A percentile compares a stretch with the other conserved stretches of the same genome.
These are phyloP conservation scores for Venturia aucupariae DNA, from an alignment of 2,329 filamentous ascomycete genomes.

Conservation along the genomic window DNA sequence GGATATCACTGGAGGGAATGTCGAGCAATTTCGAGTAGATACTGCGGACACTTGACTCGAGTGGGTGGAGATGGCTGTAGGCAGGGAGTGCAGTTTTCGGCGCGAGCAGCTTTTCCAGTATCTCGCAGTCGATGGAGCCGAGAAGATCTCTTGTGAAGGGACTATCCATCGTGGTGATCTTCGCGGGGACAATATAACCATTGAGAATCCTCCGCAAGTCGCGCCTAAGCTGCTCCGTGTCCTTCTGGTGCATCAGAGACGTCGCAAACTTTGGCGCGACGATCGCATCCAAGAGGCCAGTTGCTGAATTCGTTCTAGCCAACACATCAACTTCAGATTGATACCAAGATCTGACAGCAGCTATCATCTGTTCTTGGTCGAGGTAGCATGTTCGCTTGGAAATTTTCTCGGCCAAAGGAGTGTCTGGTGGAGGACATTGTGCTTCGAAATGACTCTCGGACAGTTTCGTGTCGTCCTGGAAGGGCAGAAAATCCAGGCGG, in stretches of 20 bases:
- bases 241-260: background rate
- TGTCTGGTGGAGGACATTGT: conserved; percentile 40
- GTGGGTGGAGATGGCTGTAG: background rate
- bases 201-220: conserved; percentile 19
- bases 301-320: conserved; percentile 18
- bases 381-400: conserved; percentile 26
- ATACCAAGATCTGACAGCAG: background rate
- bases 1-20: conserved; percentile 31
- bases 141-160: conserved; percentile 17
- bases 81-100: conserved; percentile 20
- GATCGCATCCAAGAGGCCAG: conserved; percentile 25
- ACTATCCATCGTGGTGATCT: conserved; percentile 21
- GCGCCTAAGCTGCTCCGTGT: conserved; percentile 16
- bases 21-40: conserved; percentile 40
- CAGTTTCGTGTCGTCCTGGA: conserved; percentile 38
- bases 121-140: background rate
- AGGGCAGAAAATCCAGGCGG: conserved; percentile 35
- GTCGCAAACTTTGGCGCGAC: conserved; percentile 21
- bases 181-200: conserved; percentile 23
- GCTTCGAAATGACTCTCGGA: conserved; percentile 42
- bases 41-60: conserved; percentile 33
- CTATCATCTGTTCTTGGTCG: conserved; percentile 19
- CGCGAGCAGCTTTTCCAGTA: conserved; percentile 20
- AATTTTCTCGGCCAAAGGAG: conserved; percentile 36
- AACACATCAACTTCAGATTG: background rate